Evolutionary conservation across 148 eudicot genomes (phyloP).

Genomic region (Silene uniflora): DNA sequence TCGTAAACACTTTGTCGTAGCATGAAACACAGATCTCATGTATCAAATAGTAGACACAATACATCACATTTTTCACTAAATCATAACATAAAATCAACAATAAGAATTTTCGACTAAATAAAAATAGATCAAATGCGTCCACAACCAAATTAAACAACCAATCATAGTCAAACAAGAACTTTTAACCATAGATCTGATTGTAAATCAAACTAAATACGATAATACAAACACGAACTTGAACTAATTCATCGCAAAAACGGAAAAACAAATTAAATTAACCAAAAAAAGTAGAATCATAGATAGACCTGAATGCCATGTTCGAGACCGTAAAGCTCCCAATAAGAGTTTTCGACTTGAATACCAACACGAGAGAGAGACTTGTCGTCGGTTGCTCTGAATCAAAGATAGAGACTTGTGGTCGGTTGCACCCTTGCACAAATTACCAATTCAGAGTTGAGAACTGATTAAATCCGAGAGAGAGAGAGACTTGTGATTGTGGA

Average conservation of each 20-base stretch:
- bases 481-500: too few relatives aligned
- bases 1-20: not conserved
- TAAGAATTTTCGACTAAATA: not conserved
- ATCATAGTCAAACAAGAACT: not conserved
- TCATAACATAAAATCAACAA: not conserved
- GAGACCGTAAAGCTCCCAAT: constrained; percentile 30
- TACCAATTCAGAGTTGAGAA: too few relatives aligned
- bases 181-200: not conserved
- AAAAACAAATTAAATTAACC: too few relatives aligned
- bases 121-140: not conserved
- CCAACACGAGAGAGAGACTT: too few relatives aligned
- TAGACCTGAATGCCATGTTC: constrained; percentile 30
- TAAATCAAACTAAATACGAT: too few relatives aligned
- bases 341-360: constrained; percentile 24
- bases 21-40: not conserved
- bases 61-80: not conserved
- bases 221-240: too few relatives aligned
- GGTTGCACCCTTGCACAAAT: too few relatives aligned
- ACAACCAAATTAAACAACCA: not conserved
- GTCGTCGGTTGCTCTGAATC: too few relatives aligned
- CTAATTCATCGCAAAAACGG: not conserved
- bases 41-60: not conserved
- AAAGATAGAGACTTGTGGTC: too few relatives aligned
- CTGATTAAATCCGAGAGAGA: too few relatives aligned
- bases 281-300: not conserved